These are phyloP conservation scores for Plenodomus lindquistii DNA, from an alignment of 2,329 filamentous ascomycete genomes.

Conservation along the genomic window DNA sequence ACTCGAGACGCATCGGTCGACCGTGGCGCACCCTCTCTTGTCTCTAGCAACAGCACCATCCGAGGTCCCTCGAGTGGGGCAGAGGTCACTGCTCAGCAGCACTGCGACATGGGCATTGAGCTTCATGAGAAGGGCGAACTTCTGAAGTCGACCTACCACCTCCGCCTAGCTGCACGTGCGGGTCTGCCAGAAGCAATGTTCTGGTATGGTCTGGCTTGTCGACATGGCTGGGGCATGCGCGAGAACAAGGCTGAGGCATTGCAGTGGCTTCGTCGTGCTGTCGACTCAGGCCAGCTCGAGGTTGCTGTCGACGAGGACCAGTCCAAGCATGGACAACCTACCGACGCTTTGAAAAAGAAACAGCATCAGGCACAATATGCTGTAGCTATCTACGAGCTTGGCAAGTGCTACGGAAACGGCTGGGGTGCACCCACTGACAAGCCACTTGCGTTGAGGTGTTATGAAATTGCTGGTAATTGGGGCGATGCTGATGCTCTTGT, in stretches of 20 bases:
- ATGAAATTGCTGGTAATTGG: constrained; percentile 95
- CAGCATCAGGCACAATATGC: constrained; percentile 91
- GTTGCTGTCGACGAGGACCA: constrained; percentile 79
- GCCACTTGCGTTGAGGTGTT: constrained; percentile 82
- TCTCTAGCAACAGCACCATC: constrained; percentile 51
- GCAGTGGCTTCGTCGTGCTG: constrained; percentile 88
- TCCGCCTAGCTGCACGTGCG: constrained; percentile 83
- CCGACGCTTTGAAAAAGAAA: constrained; percentile 72
- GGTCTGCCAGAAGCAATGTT: constrained; percentile 94
- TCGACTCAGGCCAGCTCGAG: constrained; percentile 79
- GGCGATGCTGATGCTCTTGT: constrained; percentile 92
- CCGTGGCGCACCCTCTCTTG: constrained; percentile 37
- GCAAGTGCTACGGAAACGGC: constrained; percentile 95
- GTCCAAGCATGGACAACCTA: constrained; percentile 61
- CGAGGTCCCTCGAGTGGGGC: constrained; percentile 51
- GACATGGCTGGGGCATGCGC: constrained; percentile 97
- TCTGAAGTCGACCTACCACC: constrained; percentile 94
- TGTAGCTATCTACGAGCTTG: constrained; percentile 92
- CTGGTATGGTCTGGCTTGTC: constrained; percentile 89
- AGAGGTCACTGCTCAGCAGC: constrained; percentile 81
- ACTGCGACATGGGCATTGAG: constrained; percentile 86
- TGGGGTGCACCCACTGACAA: constrained; percentile 98
- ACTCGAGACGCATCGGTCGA: constrained; percentile 24
- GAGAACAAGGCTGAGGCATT: constrained; percentile 89
- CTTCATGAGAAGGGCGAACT: constrained; percentile 85